phyloP scores from a whole-genome alignment of 2,329 filamentous ascomycete species.

The Phaeosphaeria sp. region DNA sequence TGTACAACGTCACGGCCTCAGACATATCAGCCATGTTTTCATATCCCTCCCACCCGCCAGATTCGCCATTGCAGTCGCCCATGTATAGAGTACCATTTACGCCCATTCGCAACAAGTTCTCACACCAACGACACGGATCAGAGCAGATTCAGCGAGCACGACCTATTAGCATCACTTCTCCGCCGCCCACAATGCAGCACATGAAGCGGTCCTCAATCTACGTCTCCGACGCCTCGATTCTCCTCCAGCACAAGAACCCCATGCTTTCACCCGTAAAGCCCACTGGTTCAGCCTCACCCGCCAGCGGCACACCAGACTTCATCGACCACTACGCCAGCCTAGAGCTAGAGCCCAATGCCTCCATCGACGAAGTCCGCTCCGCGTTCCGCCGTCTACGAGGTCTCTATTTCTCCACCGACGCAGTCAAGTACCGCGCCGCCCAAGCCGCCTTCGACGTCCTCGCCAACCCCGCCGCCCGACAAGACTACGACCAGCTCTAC shows the following conservation, averaged over 20 bases:
- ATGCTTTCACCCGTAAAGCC: slow-evolving; percentile 23
- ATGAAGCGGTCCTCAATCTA: slow-evolving; percentile 34
- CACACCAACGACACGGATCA: slow-evolving; percentile 30
- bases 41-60: slow-evolving; percentile 23
- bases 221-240: slow-evolving; percentile 32
- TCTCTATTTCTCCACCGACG: slow-evolving; percentile 37
- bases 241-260: slow-evolving; percentile 28
- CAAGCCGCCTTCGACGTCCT: slow-evolving; percentile 41
- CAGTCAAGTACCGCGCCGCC: slow-evolving; percentile 38
- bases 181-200: slow-evolving; percentile 20
- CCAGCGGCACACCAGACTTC: slow-evolving; percentile 21
- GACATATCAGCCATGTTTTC: slow-evolving; percentile 22
- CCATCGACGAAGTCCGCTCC: slow-evolving; percentile 37
- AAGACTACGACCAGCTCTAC: slow-evolving; percentile 36
- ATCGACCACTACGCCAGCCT: slow-evolving; percentile 43
- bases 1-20: slow-evolving; percentile 5
- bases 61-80: slow-evolving; percentile 14
- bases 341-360: slow-evolving; percentile 29
- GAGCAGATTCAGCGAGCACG: slow-evolving; percentile 29
- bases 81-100: slow-evolving; percentile 27
- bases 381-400: slow-evolving; percentile 36
- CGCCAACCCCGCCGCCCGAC: slow-evolving; percentile 33
- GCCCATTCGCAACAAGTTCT: slow-evolving; percentile 22
- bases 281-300: slow-evolving; percentile 19
- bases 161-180: slow-evolving; percentile 22